phyloP scores from a whole-genome alignment of 2,329 filamentous ascomycete species.

The Elsinoe perseae region DNA sequence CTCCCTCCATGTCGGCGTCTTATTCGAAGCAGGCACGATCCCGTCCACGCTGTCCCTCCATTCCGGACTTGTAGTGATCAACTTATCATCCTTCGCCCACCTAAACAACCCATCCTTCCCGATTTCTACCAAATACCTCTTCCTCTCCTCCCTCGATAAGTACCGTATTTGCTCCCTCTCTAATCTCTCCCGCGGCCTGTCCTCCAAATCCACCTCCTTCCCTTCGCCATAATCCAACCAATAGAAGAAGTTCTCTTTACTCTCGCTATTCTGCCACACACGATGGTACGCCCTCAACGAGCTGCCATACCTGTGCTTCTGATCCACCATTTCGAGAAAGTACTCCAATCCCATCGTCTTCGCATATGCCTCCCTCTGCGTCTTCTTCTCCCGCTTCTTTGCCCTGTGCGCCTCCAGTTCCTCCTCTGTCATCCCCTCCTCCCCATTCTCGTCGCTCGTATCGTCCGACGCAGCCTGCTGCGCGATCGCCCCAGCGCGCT shows the following conservation, averaged over 20 bases:
- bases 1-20: constrained; percentile 36
- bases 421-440: constrained; percentile 31
- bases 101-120: constrained; percentile 67
- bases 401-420: constrained; percentile 29
- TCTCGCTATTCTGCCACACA: constrained; percentile 70
- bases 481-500: constrained; percentile 62
- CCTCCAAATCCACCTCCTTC: constrained; percentile 57
- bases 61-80: constrained; percentile 66
- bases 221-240: constrained; percentile 84
- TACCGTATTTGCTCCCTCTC: constrained; percentile 78
- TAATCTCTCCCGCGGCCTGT: constrained; percentile 64
- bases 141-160: constrained; percentile 70
- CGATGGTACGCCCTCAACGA: constrained; percentile 76
- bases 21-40: constrained; percentile 39
- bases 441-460: constrained; percentile 37
- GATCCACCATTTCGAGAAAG: constrained; percentile 61
- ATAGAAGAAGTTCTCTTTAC: constrained; percentile 85
- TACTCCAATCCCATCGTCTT: constrained; percentile 81
- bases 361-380: constrained; percentile 55
- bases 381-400: constrained; percentile 44
- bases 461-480: constrained; percentile 65
- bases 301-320: constrained; percentile 79
- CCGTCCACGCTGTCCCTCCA: constrained; percentile 74
- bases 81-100: constrained; percentile 75
- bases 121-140: constrained; percentile 71